Conservation (phyloP, 257 asterid species). For the Solanum okadae region DNA sequence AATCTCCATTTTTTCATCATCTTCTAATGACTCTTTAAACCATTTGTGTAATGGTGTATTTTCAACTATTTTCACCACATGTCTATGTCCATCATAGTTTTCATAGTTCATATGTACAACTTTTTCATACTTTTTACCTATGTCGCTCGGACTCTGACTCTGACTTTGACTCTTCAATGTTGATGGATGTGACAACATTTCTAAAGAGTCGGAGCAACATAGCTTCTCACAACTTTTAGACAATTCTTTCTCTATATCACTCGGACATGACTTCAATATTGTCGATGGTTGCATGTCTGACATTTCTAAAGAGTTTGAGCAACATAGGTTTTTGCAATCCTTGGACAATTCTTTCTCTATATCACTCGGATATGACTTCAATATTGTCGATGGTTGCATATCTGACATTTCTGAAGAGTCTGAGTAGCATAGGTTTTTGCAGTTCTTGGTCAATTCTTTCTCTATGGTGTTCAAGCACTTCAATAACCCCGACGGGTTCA, state of each 20-base stretch:
- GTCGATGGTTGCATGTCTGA: not conserved
- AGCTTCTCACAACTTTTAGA: accelerated
- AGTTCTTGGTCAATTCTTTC: not conserved
- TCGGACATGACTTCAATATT: not conserved
- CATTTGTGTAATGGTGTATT: constrained; percentile 63
- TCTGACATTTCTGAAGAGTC: not conserved
- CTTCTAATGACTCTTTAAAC: constrained; percentile 54
- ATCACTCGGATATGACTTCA: not conserved
- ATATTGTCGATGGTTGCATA: too few species aligned
- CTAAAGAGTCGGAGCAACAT: accelerated
- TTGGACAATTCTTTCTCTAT: not conserved
- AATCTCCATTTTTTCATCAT: constrained; percentile 35
- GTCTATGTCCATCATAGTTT: constrained; percentile 72
- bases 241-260: not conserved
- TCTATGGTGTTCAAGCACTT: not conserved
- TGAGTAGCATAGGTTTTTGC: not conserved
- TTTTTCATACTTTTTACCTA: not conserved
- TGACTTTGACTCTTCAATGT: not conserved
- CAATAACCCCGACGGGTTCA: not conserved
- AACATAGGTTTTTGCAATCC: accelerated
- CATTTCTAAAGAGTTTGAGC: not conserved
- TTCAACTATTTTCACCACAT: constrained; percentile 36
- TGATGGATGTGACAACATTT: not conserved
- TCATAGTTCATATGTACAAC: constrained; percentile 67
- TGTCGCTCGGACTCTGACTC: not conserved